Base-by-base conservation (phyloP, 2,329 filamentous ascomycete species). In the Cercospora sesami region DNA sequence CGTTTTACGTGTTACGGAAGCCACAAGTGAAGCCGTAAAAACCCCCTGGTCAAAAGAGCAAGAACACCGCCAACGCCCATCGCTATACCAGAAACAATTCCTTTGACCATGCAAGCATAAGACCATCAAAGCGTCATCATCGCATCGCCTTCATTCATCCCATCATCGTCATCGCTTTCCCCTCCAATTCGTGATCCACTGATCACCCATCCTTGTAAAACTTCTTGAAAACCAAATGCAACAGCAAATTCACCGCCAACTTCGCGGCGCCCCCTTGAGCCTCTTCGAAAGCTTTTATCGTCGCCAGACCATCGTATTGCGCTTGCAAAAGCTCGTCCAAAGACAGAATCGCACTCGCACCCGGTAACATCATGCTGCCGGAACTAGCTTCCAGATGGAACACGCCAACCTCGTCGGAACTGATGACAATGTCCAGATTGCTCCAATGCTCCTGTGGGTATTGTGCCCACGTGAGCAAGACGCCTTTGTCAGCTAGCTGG, bases 191-290 rank as follows among this genome's bases (percentile, higher is more conserved):
- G 14, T 51, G 9, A 28, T 26, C 16, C 51, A 30, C 2, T 7
- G 8, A 55, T 28, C 26, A 77, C 66, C 75, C 76, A 74, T 84
- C 83, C 69, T 81, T 76, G 72, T 99, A 99, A 81, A 99, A 99
- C 86, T 99, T 99, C 87, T 96, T 96, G 85, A 98, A 98, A 74
- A 99, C 87, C 80, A 98, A 84, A 85, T 99, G 95, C 84, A 99
- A 85, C 82, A 99, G 88, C 77, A 99, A 81, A 83, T 99, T 99
- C 76, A 99, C 95, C 80, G 98, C 98, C 77, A 99, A 86, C 81
- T 91, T 90, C 78, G 97, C 85, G 71, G 79, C 78, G 0, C 72
- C 81, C 70, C 3, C 74, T 72, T 60, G 60, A 70, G 62, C 65
- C 66, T 86, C 87, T 78, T 96, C 93, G 76, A 99, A 99, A 69